Conservation (phyloP, 768 basidiomycete species). For the Russula sp. region DNA sequence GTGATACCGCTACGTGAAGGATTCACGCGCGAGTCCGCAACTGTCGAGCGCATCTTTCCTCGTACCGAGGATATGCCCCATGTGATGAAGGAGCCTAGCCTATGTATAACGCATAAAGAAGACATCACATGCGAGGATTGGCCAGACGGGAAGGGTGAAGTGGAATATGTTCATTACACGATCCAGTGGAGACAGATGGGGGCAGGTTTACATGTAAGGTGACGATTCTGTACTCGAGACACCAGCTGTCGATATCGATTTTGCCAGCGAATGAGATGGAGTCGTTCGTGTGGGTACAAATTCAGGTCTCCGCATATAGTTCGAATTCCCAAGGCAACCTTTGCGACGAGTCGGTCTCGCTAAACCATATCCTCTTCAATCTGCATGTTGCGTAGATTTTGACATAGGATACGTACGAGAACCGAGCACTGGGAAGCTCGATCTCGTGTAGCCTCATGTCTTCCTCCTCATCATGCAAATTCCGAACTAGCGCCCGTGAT, state of each 20-base stretch:
- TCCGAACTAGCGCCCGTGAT: slow-evolving; percentile 34
- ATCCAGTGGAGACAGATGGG: slow-evolving; percentile 52
- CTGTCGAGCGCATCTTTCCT: slow-evolving; percentile 51
- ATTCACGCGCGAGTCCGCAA: slow-evolving; percentile 49
- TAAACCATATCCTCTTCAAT: slow-evolving; percentile 70
- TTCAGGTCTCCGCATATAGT: slow-evolving; percentile 38
- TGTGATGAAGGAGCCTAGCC: slow-evolving; percentile 9
- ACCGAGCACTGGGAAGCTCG: slow-evolving; percentile 43
- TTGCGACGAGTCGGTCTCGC: slow-evolving; percentile 40
- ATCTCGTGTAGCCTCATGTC: slow-evolving; percentile 23
- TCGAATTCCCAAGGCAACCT: slow-evolving; percentile 71
- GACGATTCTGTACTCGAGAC: not conserved
- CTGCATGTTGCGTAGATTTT: slow-evolving; percentile 76
- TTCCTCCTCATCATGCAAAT: slow-evolving; percentile 19
- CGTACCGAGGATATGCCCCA: slow-evolving; percentile 11
- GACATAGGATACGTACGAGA: slow-evolving; percentile 62
- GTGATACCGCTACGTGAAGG: slow-evolving; percentile 70
- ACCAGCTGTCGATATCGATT: not conserved
- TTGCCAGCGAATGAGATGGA: not conserved
- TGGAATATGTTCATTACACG: slow-evolving; percentile 63
- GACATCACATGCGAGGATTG: slow-evolving; percentile 46
- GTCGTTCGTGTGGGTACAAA: not conserved
- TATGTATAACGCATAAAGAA: slow-evolving; percentile 50
- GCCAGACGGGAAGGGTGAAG: slow-evolving; percentile 37
- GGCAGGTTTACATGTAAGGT: slow-evolving; percentile 5